These are phyloP conservation scores for Cornus suecica DNA, from an alignment of 148 eudicot genomes.

Conservation along the genomic window DNA sequence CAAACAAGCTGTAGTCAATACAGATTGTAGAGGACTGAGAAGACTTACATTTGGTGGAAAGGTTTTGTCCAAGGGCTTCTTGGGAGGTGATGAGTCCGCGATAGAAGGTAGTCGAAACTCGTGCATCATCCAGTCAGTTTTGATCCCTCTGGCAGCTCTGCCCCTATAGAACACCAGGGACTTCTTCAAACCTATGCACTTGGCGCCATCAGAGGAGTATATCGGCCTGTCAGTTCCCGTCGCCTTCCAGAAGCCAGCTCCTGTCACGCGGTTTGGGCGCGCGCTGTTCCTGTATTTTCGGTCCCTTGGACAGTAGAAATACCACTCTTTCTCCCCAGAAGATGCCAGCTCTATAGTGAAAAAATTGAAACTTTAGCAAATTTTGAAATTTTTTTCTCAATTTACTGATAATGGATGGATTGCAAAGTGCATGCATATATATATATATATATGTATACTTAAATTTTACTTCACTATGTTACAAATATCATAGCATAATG, in stretches of 20 bases:
- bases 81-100: conserved; percentile 24
- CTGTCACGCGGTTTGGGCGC: conserved; percentile 67
- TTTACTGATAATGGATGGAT: too few relatives aligned
- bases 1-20: background rate
- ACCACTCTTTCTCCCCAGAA: conserved; percentile 70
- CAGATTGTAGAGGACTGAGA: background rate
- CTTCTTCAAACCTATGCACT: conserved; percentile 69
- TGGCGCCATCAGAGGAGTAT: conserved; percentile 52
- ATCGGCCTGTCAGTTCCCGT: conserved; percentile 72
- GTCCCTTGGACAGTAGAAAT: conserved; percentile 76
- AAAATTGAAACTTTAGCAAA: background rate
- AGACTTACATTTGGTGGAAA: conserved; percentile 40
- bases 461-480: too few relatives aligned
- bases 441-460: too few relatives aligned
- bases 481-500: background rate
- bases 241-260: conserved; percentile 76
- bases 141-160: conserved; percentile 60
- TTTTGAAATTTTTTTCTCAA: too few relatives aligned
- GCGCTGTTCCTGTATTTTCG: conserved; percentile 65
- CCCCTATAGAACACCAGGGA: conserved; percentile 48
- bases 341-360: conserved; percentile 41
- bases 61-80: conserved; percentile 31
- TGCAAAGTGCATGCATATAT: too few relatives aligned
- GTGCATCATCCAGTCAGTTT: conserved; percentile 85
- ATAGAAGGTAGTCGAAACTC: conserved; percentile 63